Evolutionary conservation across 1,284 basidiomycete genomes (phyloP).

Genomic region (Exobasidium cylindrosporum): DNA sequence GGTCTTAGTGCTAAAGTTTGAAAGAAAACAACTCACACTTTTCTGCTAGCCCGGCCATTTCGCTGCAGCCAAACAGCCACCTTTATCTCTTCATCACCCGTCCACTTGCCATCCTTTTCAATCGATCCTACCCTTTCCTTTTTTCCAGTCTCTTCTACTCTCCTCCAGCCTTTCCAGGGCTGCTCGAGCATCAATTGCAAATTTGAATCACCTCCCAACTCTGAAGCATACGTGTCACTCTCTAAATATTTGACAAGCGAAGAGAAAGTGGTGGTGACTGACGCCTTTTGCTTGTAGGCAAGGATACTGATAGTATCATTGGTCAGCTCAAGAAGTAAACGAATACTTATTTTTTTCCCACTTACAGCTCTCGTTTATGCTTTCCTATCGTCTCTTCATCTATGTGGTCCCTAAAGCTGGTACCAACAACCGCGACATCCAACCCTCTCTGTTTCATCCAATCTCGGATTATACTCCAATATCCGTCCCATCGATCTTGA

Average conservation of each 20-base stretch:
- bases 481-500: conserved; percentile 30
- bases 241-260: conserved; percentile 26
- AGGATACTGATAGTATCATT: conserved; percentile 8
- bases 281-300: conserved; percentile 14
- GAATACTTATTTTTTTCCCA: conserved; percentile 13
- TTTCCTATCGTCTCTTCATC: conserved; percentile 30
- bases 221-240: conserved; percentile 21
- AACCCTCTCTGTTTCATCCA: conserved; percentile 38
- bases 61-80: conserved; percentile 41
- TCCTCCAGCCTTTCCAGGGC: conserved; percentile 38
- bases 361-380: conserved; percentile 39
- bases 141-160: conserved; percentile 29
- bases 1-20: no score
- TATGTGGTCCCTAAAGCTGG: conserved; percentile 26
- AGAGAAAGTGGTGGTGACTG: conserved; percentile 6
- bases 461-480: conserved; percentile 31
- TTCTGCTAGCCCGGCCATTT: conserved; percentile 46
- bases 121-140: conserved; percentile 34
- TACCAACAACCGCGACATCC: conserved; percentile 39
- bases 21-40: conserved; percentile 40
- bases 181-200: conserved; percentile 28
- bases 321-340: background rate
- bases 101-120: conserved; percentile 22
- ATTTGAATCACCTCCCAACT: conserved; percentile 13
- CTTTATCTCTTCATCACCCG: conserved; percentile 14